Conservation (phyloP, 2,329 filamentous ascomycete genomes). For the Neofusicoccum parvum region DNA sequence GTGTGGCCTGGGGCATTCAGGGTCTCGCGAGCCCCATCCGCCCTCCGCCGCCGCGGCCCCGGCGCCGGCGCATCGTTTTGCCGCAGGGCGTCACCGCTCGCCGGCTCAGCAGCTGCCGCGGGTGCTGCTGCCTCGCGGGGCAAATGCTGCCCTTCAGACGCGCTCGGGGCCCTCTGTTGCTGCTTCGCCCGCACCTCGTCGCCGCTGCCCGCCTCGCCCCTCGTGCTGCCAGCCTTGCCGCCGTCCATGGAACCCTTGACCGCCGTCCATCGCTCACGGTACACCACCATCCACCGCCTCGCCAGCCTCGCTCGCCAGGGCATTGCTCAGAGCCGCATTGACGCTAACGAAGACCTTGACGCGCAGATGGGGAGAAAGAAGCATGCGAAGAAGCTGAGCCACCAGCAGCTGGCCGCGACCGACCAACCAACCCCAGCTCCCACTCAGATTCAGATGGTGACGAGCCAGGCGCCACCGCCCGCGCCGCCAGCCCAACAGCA, state of each 20-base stretch:
- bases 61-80: background rate
- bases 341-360: background rate
- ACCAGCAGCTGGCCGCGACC: background rate
- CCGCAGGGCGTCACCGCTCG: background rate
- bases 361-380: conserved; percentile 19
- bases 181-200: background rate
- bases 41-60: background rate
- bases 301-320: background rate
- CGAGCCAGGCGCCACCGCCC: background rate
- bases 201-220: background rate
- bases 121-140: background rate
- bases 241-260: conserved; percentile 14
- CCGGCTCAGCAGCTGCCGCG: background rate
- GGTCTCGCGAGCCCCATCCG: background rate
- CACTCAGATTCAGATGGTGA: no score
- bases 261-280: background rate
- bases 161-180: background rate
- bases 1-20: background rate
- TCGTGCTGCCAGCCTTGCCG: conserved; percentile 1
- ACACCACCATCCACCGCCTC: background rate
- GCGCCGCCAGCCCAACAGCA: background rate
- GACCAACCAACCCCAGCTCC: background rate
- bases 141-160: background rate
- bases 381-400: conserved; percentile 16
- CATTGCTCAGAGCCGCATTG: background rate